Percentiles rank a stretch among this genome's conserved stretches.
phyloP scores from a whole-genome alignment of 2,329 filamentous ascomycete species.

The Ophiocordyceps camponoti-leonardi region DNA sequence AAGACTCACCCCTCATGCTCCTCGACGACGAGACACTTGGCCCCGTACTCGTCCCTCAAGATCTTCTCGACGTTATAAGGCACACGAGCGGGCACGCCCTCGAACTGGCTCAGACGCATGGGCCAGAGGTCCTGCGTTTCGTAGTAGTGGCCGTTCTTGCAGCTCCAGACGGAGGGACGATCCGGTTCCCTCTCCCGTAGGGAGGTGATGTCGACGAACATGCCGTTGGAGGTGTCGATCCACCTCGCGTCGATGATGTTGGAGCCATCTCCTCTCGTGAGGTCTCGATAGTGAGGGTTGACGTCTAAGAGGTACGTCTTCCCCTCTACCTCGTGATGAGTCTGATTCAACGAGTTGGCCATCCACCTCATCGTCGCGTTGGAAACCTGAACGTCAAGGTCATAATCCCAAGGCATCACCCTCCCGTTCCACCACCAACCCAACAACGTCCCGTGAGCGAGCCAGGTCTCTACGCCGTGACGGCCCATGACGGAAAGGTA shows the following conservation, averaged over 20 bases:
- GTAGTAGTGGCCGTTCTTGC: slow-evolving; percentile 68
- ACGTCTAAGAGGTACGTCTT: slow-evolving; percentile 54
- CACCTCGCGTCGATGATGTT: slow-evolving; percentile 77
- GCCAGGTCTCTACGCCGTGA: slow-evolving; percentile 62
- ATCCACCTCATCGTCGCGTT: slow-evolving; percentile 48
- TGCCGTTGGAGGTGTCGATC: slow-evolving; percentile 59
- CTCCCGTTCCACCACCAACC: slow-evolving; percentile 81
- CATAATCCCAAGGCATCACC: slow-evolving; percentile 72
- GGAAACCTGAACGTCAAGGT: slow-evolving; percentile 67
- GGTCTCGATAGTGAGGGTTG: slow-evolving; percentile 50
- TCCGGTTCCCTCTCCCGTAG: slow-evolving; percentile 46
- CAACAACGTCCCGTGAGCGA: slow-evolving; percentile 68
- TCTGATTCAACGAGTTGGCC: slow-evolving; percentile 50
- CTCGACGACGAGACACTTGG: slow-evolving; percentile 41
- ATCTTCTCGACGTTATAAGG: slow-evolving; percentile 53
- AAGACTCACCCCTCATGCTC: slow-evolving; percentile 41
- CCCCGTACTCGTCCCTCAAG: slow-evolving; percentile 46
- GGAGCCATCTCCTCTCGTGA: slow-evolving; percentile 44
- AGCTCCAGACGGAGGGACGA: slow-evolving; percentile 52
- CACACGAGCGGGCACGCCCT: slow-evolving; percentile 52
- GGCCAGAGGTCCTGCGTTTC: slow-evolving; percentile 56
- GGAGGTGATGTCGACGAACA: slow-evolving; percentile 74
- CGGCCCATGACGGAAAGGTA: slow-evolving; percentile 52
- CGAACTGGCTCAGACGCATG: slow-evolving; percentile 55
- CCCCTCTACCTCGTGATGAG: slow-evolving; percentile 39